Base-by-base conservation (phyloP, 164 flowering plant species). In the Kingdonia uniflora region DNA sequence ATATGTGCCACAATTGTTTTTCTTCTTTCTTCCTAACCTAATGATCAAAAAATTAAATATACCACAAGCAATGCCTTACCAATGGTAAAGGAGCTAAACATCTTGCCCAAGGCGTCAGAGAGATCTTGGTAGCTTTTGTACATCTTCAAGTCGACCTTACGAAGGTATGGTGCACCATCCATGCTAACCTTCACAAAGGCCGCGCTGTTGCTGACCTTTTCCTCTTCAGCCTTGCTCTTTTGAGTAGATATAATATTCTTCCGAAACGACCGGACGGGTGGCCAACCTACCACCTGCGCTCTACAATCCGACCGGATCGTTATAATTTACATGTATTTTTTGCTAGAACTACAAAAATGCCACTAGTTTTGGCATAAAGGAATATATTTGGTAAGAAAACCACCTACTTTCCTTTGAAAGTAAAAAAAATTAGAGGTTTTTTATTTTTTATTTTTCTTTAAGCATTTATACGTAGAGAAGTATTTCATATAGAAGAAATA, bases 141-240 rank as follows among this genome's bases (percentile, higher is more conserved):
- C 71, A 82, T 51, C 59, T 77, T 82, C 54, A 85, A 44, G 61
- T 85, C 89, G 25, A 85, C 83, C 69, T 85, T 85, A 23, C 95
- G 82, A 14, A 85, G 70, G 54, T 82, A 85, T 1, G 95, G 95
- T 13, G 90, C 95, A 11, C 95, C 91, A 35, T 87, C 95, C 88
- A 87, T 82, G 76, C 86, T 80, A 26, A 87, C 95, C 71, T 87
- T 87, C 44, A 87, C 84, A 26, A 76, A 81, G 1, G 82, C 72
- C 1, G 74, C 80, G 15, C 43, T 54, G 62, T 29, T 46, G 49
- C 39, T 51, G 5, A 19, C 29, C 61, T 67, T 61, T 24, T 47
- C 65, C 23, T 63, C 68, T 12, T 58, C 75, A 2, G 51, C 40
- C 25, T 17, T 60, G 61, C 19, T 71, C 66, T 71, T 75, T 57